Evolutionary conservation across 2,329 filamentous ascomycete genomes (phyloP).

Genomic region (Beauveria australis): DNA sequence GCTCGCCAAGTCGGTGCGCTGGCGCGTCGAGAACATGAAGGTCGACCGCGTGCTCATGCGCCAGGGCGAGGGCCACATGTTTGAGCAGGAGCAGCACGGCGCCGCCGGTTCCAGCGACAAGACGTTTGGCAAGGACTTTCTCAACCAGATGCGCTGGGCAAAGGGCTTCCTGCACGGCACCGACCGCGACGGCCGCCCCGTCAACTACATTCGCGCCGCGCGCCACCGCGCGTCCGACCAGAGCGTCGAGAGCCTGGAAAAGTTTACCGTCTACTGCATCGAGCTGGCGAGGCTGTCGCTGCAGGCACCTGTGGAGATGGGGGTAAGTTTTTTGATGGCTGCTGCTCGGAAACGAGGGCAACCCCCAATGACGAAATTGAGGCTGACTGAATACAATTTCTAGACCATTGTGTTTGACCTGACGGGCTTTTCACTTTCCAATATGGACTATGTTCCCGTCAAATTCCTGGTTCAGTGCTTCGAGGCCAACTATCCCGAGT

Average conservation of each 20-base stretch:
- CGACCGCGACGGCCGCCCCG: constrained; percentile 69
- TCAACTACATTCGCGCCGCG: constrained; percentile 70
- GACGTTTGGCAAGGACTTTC: constrained; percentile 62
- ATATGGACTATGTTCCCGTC: constrained; percentile 89
- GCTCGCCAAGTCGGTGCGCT: constrained; percentile 83
- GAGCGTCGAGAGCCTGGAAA: constrained; percentile 64
- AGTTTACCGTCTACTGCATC: constrained; percentile 80
- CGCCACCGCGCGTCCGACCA: constrained; percentile 73
- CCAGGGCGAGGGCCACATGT: constrained; percentile 56
- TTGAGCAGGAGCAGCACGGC: constrained; percentile 44
- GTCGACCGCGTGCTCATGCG: constrained; percentile 77
- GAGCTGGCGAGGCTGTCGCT: constrained; percentile 76
- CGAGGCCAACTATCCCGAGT: constrained; percentile 90
- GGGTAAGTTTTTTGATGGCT: constrained; percentile 46
- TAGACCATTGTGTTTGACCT: constrained; percentile 58
- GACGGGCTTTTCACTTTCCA: constrained; percentile 77
- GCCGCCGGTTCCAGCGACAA: constrained; percentile 44
- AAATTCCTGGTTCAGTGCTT: constrained; percentile 98
- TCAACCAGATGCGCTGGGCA: constrained; percentile 70
- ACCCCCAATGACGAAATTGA: too few relatives aligned
- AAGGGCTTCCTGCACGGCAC: constrained; percentile 80
- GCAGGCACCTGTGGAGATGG: constrained; percentile 69
- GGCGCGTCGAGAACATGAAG: constrained; percentile 68
- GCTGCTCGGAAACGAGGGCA: too few relatives aligned
- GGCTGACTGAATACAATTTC: too few relatives aligned